A percentile compares a stretch with the other conserved stretches of the same genome.
phyloP scores from a whole-genome alignment of 352 stramenopile genomes.

The Phytophthora crassamura region DNA sequence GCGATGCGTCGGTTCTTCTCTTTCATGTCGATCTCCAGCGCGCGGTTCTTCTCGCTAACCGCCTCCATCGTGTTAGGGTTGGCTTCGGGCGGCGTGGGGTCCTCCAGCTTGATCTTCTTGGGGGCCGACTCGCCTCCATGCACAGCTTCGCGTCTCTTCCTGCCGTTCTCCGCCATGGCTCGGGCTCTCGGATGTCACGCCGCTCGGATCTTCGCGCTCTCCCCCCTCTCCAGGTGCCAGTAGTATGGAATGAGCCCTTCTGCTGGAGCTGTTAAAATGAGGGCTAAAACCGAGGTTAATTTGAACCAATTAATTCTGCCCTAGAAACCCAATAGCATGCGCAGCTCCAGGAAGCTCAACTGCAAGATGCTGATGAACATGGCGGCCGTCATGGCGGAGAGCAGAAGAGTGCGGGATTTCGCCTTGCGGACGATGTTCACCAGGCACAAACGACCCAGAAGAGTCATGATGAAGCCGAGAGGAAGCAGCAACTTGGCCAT shows the following conservation, averaged over 20 bases:
- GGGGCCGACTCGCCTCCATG: slow-evolving; percentile 23
- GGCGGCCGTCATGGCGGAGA: slow-evolving; percentile 38
- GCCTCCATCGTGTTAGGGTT: slow-evolving; percentile 82
- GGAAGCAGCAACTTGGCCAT: slow-evolving; percentile 37
- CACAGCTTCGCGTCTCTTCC: slow-evolving; percentile 49
- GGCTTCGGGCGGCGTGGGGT: slow-evolving; percentile 64
- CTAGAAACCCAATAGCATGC: slow-evolving; percentile 27
- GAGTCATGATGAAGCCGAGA: slow-evolving; percentile 42
- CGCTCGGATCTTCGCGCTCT: slow-evolving; percentile 35
- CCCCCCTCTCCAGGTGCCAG: slow-evolving; percentile 11
- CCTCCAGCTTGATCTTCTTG: slow-evolving; percentile 80
- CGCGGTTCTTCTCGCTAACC: slow-evolving; percentile 77
- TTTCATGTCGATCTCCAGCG: slow-evolving; percentile 73
- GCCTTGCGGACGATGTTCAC: slow-evolving; percentile 43
- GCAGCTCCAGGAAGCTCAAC: slow-evolving; percentile 36
- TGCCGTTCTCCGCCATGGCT: slow-evolving; percentile 46
- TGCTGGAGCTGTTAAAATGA: slow-evolving; percentile 13
- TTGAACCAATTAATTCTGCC: slow-evolving; percentile 24
- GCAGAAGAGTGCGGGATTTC: slow-evolving; percentile 40
- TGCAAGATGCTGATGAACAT: slow-evolving; percentile 47
- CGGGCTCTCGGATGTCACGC: slow-evolving; percentile 2
- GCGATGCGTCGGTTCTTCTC: slow-evolving; percentile 86
- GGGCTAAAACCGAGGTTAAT: slow-evolving; percentile 30
- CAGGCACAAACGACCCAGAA: slow-evolving; percentile 43
- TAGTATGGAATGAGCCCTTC: slow-evolving; percentile 19